phyloP scores from a whole-genome alignment of 371 early-diverging fungal species.

The Caulochytrium protostelioides region DNA sequence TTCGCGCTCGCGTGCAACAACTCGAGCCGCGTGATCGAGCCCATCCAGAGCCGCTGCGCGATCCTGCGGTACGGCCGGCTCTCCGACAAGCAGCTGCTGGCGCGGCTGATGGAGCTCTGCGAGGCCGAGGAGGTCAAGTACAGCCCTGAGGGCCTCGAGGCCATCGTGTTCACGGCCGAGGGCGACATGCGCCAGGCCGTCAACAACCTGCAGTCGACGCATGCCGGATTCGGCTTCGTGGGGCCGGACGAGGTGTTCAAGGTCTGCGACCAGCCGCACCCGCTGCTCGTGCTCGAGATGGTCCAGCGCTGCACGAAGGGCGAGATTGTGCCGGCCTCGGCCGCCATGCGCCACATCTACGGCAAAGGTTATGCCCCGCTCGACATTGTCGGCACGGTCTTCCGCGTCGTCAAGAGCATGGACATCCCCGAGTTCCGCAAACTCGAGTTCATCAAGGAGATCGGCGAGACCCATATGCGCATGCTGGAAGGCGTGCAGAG shows the following conservation, averaged over 20 bases:
- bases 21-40: slow-evolving; percentile 94
- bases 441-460: slow-evolving; percentile 68
- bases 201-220: slow-evolving; percentile 87
- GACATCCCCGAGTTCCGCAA: slow-evolving; percentile 46
- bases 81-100: slow-evolving; percentile 47
- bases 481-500: slow-evolving; percentile 60
- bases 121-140: slow-evolving; percentile 61
- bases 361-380: slow-evolving; percentile 60
- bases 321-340: slow-evolving; percentile 46
- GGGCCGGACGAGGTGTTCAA: slow-evolving; percentile 76
- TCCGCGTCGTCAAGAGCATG: slow-evolving; percentile 56
- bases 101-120: slow-evolving; percentile 62
- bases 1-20: slow-evolving; percentile 97
- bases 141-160: slow-evolving; percentile 70
- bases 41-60: slow-evolving; percentile 96
- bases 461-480: slow-evolving; percentile 64
- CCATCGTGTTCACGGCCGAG: slow-evolving; percentile 83
- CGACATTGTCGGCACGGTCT: slow-evolving; percentile 78
- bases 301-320: slow-evolving; percentile 40
- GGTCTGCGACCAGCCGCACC: slow-evolving; percentile 91
- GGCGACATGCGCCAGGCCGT: slow-evolving; percentile 98
- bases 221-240: slow-evolving; percentile 53
- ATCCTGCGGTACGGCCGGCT: slow-evolving; percentile 72
- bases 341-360: slow-evolving; percentile 45
- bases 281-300: slow-evolving; percentile 49